phyloP scores from a whole-genome alignment of 2,329 filamentous ascomycete species.

The Sporothrix mexicana region DNA sequence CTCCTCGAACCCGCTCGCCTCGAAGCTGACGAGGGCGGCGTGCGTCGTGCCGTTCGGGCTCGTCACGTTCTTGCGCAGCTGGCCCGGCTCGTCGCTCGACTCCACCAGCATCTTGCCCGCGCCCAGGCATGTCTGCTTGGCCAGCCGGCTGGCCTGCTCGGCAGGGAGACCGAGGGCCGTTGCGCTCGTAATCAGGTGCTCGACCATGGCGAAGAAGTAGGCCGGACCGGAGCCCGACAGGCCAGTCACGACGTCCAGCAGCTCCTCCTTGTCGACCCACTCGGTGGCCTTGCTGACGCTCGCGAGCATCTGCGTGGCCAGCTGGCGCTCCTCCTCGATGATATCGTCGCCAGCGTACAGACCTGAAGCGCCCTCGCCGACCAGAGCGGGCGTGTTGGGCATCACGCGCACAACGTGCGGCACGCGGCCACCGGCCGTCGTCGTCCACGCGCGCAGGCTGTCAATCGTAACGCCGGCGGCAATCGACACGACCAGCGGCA shows the following conservation, averaged over 20 bases:
- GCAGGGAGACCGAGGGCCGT: slow-evolving; percentile 52
- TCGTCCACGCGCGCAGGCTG: slow-evolving; percentile 53
- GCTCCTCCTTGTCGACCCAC: slow-evolving; percentile 57
- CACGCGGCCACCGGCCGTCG: slow-evolving; percentile 45
- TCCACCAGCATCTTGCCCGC: slow-evolving; percentile 58
- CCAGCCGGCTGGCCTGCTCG: slow-evolving; percentile 57
- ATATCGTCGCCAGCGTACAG: slow-evolving; percentile 53
- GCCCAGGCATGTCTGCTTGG: slow-evolving; percentile 58
- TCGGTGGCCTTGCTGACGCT: slow-evolving; percentile 56
- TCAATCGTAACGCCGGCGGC: slow-evolving; percentile 56
- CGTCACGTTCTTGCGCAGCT: slow-evolving; percentile 58
- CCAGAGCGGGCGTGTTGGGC: slow-evolving; percentile 59
- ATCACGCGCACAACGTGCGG: slow-evolving; percentile 58
- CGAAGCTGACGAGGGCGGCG: slow-evolving; percentile 56
- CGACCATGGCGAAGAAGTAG: slow-evolving; percentile 61
- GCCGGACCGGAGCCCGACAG: slow-evolving; percentile 58
- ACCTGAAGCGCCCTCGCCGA: slow-evolving; percentile 58
- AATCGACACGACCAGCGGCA: slow-evolving; percentile 57
- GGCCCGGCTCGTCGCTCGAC: slow-evolving; percentile 52
- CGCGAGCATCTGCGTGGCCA: slow-evolving; percentile 51
- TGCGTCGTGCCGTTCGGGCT: slow-evolving; percentile 60
- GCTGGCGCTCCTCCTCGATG: slow-evolving; percentile 49
- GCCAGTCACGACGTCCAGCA: slow-evolving; percentile 58
- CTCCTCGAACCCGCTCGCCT: slow-evolving; percentile 50
- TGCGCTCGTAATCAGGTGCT: slow-evolving; percentile 55